Evolutionary conservation across 176 grass and related monocot species (phyloP), one percentile per base, ranked within the genome.

Genomic region (Carex littledalei): DNA sequence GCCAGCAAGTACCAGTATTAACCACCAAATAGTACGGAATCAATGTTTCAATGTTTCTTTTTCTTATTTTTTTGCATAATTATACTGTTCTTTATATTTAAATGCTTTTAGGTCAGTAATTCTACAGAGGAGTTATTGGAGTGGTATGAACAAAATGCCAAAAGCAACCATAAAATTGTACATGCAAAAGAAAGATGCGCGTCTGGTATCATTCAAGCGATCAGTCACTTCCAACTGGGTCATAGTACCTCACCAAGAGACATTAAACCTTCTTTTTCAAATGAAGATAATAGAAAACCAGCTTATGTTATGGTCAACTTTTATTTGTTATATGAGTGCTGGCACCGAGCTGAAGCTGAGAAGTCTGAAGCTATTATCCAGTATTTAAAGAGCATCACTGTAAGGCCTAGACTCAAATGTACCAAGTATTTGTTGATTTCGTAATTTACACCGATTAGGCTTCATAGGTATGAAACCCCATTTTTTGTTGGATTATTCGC

Each of bases 311-410:
- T 90, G 60, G 91, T 98, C 35, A 98, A 92, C 34, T 90, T 95
- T 66, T 93, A 89, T 90, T 87, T 93, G 86, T 78, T 94, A 29
- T 98, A 90, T 17, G 95, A 98, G 71, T 93, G 88, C 75, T 98
- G 92, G 92, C 75, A 68, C 37, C 87, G 89, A 70, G 93, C 88
- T 29, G 93, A 95, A 18, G 64, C 80, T 81, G 82, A 88, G 22
- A 92, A 92, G 14, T 93, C 86, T 68, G 84, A 88, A 86, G 87
- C 82, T 83, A 66, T 87, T 83, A 85, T 91, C 5, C 79, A 85
- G 41, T 81, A 86, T 64, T 81, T 98, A 80, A 94, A 95, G 85
- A 87, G 49, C 67, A 81, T 89, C 56, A 88, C 85, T 81, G 95
- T 98, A 91, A 95, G 93, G 83, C 58, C 63, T 86, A 49, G 26